These are phyloP conservation scores for Penicillium nucicola DNA, from an alignment of 495 filamentous ascomycete species.

Conservation along the genomic window DNA sequence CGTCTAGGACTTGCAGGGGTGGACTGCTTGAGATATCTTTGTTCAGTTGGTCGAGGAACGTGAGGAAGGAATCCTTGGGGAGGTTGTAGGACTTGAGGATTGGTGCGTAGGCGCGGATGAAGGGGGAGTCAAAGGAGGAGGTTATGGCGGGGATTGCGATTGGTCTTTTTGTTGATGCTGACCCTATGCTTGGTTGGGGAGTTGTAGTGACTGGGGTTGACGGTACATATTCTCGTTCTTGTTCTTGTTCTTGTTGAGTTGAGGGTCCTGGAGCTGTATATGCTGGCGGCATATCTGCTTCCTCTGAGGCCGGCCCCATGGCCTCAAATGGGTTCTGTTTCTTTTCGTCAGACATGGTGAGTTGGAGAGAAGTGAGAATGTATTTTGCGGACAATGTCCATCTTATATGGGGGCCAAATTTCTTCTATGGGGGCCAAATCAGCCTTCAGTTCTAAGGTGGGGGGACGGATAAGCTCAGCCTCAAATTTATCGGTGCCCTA, in stretches of 20 bases:
- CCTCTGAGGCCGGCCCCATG: neutral
- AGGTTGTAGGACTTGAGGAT: constrained; percentile 19
- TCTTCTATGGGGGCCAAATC: neutral
- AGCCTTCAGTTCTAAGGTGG: neutral
- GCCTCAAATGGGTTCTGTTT: constrained; percentile 1
- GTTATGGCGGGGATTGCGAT: constrained; percentile 29
- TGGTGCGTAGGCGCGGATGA: constrained; percentile 28
- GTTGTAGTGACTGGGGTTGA: neutral
- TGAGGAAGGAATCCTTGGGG: constrained; percentile 22
- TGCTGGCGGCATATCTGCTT: constrained; percentile 2
- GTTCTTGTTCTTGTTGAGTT: neutral
- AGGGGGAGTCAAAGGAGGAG: constrained; percentile 18
- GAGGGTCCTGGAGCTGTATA: constrained; percentile 1
- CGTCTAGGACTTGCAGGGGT: constrained; percentile 33
- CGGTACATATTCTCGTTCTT: neutral
- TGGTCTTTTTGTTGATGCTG: constrained; percentile 9
- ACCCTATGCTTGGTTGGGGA: neutral
- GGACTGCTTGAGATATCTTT: constrained; percentile 25
- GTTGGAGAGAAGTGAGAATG: neutral
- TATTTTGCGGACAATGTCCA: neutral
- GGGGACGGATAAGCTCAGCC: constrained; percentile 2
- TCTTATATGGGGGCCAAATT: neutral
- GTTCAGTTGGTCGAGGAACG: constrained; percentile 31
- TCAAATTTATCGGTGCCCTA: neutral
- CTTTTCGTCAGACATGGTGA: constrained; percentile 5